Conservation (phyloP, 305 asterid genomes). For the Fraxinus albicans region DNA sequence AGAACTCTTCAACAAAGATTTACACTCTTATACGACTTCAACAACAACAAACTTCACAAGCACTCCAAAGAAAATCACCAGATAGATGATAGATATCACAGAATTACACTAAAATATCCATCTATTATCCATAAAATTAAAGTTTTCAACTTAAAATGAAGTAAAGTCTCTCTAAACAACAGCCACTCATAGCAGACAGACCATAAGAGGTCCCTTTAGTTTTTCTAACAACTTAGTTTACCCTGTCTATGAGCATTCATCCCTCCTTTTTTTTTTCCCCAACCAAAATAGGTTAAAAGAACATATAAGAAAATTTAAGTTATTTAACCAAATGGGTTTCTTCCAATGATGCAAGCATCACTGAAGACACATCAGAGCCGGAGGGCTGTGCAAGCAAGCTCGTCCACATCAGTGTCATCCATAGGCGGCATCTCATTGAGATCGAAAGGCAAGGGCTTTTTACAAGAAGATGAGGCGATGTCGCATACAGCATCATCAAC, state of each 20-base stretch:
- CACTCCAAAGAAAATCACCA: background rate
- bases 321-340: slow-evolving; percentile 36
- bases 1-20: background rate
- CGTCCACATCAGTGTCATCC: slow-evolving; percentile 24
- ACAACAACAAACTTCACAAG: slow-evolving; percentile 5
- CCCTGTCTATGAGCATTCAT: slow-evolving; percentile 31
- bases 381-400: slow-evolving; percentile 26
- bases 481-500: slow-evolving; percentile 24
- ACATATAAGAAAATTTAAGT: slow-evolving; percentile 22
- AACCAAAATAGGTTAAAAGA: slow-evolving; percentile 6
- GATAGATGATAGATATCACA: slow-evolving; percentile 8
- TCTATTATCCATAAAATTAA: slow-evolving; percentile 40
- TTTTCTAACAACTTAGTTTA: slow-evolving; percentile 7
- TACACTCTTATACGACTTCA: background rate
- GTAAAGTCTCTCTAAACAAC: slow-evolving; percentile 48
- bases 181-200: slow-evolving; percentile 34
- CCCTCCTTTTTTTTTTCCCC: background rate
- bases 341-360: slow-evolving; percentile 30
- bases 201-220: background rate
- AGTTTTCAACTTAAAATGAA: slow-evolving; percentile 34
- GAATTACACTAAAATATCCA: slow-evolving; percentile 27
- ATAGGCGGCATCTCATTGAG: slow-evolving; percentile 32
- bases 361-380: slow-evolving; percentile 27
- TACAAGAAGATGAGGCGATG: slow-evolving; percentile 18
- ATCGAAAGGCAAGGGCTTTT: slow-evolving; percentile 23